Base-by-base conservation (phyloP, 495 filamentous ascomycete species). In the Hypoxylon intermedium region DNA sequence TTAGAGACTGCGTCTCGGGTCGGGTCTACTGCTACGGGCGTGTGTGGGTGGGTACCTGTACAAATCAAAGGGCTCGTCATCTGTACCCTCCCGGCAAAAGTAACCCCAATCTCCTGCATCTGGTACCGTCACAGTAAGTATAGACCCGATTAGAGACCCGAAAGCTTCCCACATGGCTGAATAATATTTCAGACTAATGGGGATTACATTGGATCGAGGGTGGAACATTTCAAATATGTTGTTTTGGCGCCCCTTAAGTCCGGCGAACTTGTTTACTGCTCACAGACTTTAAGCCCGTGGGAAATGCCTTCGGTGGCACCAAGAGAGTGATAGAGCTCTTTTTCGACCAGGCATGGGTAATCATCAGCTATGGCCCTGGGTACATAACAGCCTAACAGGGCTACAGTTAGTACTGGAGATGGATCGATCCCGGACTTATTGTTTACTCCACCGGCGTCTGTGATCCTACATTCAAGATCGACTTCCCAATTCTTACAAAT, bases 61-160 rank as follows among this genome's bases (percentile, higher is more conserved):
- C 47, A 45, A 40, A 40, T 30, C 23, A 7, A 26, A 37, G n/a
- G 19, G 41, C 5, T 6, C 20, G 13, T 23, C 15, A 43, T 20
- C 20, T 15, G 53, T 53, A 58, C 33, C 28, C 15, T 1, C 21
- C 15, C 6, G 20, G 1, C 15, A 3, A 41, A 58, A 53, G 18
- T 9, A 1, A 7, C 9, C 12, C 4, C 15, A 30, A 11, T 41
- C 31, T 18, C 48, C 45, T 58, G 52, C 3, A 21, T 43, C 28
- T 12, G 41, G 48, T 59, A 54, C 49, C 30, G n/a, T 50, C 38
- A 31, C 59, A 64, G 60, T 64, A 64, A 64, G 60, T 64, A 64
- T 44, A 55, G 28, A 9, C 31, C 38, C 31, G 36, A 64, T 54
- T 64, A 64, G 44, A 55, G 28, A 9, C 31, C 38, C 31, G 36